Conservation (phyloP, 2,329 filamentous ascomycete species). For the Trichoderma sp. region DNA sequence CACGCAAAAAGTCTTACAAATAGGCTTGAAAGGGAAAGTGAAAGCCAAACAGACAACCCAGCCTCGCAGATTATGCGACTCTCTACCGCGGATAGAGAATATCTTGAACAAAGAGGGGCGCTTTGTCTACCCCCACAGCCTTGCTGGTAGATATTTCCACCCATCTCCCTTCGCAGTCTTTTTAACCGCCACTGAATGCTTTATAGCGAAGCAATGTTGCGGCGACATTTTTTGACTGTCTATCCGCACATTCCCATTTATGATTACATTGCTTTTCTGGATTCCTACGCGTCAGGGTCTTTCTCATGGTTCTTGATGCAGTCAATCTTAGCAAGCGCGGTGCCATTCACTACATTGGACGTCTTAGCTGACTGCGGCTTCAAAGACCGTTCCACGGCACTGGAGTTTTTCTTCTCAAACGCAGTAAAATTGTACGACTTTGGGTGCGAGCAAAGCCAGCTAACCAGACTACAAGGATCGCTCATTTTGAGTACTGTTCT, state of each 20-base stretch:
- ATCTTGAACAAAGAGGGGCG: neutral
- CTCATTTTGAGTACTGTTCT: neutral
- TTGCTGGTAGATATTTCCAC: neutral
- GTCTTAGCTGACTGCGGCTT: neutral
- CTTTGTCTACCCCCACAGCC: neutral
- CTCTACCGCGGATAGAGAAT: neutral
- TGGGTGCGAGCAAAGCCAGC: neutral
- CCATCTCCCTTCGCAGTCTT: neutral
- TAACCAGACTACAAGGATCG: neutral
- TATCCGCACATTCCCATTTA: neutral
- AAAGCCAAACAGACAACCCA: neutral
- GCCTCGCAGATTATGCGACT: neutral
- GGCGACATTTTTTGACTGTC: neutral
- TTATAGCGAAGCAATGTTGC: neutral
- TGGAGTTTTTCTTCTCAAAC: neutral
- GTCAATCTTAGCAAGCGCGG: neutral
- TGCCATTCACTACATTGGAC: neutral
- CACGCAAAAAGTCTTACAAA: neutral
- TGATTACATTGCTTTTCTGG: neutral
- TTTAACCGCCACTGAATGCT: neutral
- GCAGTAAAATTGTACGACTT: slow-evolving; percentile 6
- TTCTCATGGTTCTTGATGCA: slow-evolving; percentile 12
- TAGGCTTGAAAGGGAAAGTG: neutral
- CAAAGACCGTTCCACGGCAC: neutral
- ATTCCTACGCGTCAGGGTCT: neutral